Evolutionary conservation across 805 yeast species (phyloP), one percentile per base, ranked within the genome.

Genomic region (Starmerella kuoi): DNA sequence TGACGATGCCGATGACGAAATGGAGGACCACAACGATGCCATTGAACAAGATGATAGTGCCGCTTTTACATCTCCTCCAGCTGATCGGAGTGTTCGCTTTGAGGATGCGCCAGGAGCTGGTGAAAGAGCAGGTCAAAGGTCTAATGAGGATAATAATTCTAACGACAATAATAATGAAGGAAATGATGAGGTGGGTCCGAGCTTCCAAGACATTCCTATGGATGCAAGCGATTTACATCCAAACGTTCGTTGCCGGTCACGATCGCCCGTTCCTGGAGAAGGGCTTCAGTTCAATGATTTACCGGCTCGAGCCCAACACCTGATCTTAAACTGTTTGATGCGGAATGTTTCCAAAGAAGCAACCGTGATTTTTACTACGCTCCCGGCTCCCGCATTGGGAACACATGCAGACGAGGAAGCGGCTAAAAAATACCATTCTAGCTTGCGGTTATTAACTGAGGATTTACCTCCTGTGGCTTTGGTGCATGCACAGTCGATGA

Each of bases 241-340:
- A 18, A 12, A 11, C 14, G 12, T 8, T 4, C n/a, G 30, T 8
- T 28, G 25, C 20, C 18, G 30, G 11, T 24, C 18, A 8, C 27
- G 31, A 14, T 22, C 36, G 2, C 26, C 11, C 2, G 23, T 26
- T 3, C 39, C 21, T 7, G 35, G 21, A 12, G 8, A 17, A 1
- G 45, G 31, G 31, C 54, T 68, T 18, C 71, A 81, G 1, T 87
- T 87, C 61, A 81, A 85, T 57, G 91, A 83, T 47, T 61, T 88
- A n/a, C 94, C 96, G 0, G 91, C 94, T 7, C 74, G 76, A 51
- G 91, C 93, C 0, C 98, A 88, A 59, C 94, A 87, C 57, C 59
- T 88, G 39, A 79, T 91, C 38, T 64, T 91, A 51, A 88, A 88
- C 59, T 94, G 85, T 51, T 65, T 88, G 46, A 87, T 88, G 95